Evolutionary conservation across 2,329 filamentous ascomycete species (phyloP).

Genomic region (Fusarium virguliforme): DNA sequence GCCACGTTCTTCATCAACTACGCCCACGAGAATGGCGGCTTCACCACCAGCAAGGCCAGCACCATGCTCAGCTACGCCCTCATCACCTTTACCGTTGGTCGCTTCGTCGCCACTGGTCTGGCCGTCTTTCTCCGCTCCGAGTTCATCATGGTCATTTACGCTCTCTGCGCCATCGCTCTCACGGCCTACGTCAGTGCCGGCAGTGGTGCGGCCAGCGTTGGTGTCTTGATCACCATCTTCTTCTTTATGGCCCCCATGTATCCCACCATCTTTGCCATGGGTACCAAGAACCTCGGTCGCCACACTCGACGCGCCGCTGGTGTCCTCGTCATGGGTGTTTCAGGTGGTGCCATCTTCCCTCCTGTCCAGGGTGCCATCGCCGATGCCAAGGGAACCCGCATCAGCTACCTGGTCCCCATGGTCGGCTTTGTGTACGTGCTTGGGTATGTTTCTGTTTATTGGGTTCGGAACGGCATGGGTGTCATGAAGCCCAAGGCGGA

Average conservation of each 20-base stretch:
- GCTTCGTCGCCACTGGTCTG: slow-evolving; percentile 78
- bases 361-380: slow-evolving; percentile 44
- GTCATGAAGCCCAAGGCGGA: slow-evolving; percentile 34
- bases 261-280: slow-evolving; percentile 84
- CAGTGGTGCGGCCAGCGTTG: slow-evolving; percentile 63
- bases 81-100: slow-evolving; percentile 80
- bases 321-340: slow-evolving; percentile 78
- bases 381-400: slow-evolving; percentile 45
- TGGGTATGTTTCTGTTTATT: slow-evolving; percentile 39
- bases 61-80: slow-evolving; percentile 83
- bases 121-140: slow-evolving; percentile 74
- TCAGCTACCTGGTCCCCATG: slow-evolving; percentile 47
- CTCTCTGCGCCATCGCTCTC: slow-evolving; percentile 74
- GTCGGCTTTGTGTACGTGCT: slow-evolving; percentile 49
- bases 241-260: slow-evolving; percentile 88
- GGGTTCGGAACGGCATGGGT: slow-evolving; percentile 42
- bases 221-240: slow-evolving; percentile 79
- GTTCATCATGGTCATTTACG: slow-evolving; percentile 78
- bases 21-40: slow-evolving; percentile 71
- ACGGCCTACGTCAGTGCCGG: slow-evolving; percentile 64
- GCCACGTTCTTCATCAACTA: slow-evolving; percentile 83
- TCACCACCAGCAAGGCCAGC: slow-evolving; percentile 66
- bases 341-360: slow-evolving; percentile 72
- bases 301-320: slow-evolving; percentile 84
- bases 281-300: slow-evolving; percentile 81